Percentiles rank a stretch among this genome's conserved stretches.
Conservation (phyloP, 805 yeast species). For the Wickerhamiella bombiphila region DNA sequence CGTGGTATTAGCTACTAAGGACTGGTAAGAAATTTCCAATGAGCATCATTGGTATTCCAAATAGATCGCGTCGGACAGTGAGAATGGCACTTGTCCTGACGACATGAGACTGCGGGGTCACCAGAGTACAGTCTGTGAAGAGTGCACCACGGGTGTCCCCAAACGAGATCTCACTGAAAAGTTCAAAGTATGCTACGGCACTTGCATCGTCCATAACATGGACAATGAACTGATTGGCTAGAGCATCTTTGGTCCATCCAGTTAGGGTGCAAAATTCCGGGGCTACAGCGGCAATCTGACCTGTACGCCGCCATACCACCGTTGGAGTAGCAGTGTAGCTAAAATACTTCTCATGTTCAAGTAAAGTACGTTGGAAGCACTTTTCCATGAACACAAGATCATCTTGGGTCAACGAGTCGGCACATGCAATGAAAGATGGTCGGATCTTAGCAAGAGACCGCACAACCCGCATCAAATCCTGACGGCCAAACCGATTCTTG, state of each 20-base stretch:
- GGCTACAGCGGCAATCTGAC: constrained; percentile 91
- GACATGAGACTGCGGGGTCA: constrained; percentile 28
- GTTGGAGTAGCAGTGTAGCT: constrained; percentile 85
- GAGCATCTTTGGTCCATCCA: constrained; percentile 69
- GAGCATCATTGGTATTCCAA: constrained; percentile 95
- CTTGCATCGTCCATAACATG: constrained; percentile 80
- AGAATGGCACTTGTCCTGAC: constrained; percentile 73
- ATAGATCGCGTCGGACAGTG: constrained; percentile 89
- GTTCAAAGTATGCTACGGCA: constrained; percentile 74
- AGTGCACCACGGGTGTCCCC: constrained; percentile 81
- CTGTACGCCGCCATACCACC: constrained; percentile 88
- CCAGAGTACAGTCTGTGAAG: constrained; percentile 72
- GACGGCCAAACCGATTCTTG: constrained; percentile 51
- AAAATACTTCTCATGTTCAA: constrained; percentile 79
- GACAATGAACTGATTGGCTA: constrained; percentile 32
- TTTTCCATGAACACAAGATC: constrained; percentile 93
- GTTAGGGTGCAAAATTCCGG: constrained; percentile 81
- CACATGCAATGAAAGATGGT: constrained; percentile 86
- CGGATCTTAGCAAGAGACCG: constrained; percentile 79
- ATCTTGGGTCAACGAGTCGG: constrained; percentile 74
- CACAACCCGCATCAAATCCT: constrained; percentile 66
- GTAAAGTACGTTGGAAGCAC: constrained; percentile 80
- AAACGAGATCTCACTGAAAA: constrained; percentile 73
- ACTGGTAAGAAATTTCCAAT: constrained; percentile 87
- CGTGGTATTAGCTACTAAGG: constrained; percentile 5